Evolutionary conservation across 768 basidiomycete genomes (phyloP).

Genomic region (Paxillus involutus): DNA sequence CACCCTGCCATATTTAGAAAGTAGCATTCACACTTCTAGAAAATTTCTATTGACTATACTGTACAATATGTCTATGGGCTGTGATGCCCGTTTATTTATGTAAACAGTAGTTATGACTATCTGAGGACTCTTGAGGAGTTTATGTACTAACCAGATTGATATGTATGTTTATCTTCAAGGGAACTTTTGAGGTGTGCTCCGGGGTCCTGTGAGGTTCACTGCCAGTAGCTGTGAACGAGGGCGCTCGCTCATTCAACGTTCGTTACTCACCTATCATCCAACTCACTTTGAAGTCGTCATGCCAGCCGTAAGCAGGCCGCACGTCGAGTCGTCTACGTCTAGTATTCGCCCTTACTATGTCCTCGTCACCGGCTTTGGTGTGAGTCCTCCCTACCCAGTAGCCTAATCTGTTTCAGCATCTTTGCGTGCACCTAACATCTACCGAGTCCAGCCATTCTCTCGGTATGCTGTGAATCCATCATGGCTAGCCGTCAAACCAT

Average conservation of each 20-base stretch:
- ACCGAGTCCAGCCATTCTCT: slow-evolving; percentile 49
- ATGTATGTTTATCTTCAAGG: too few species aligned
- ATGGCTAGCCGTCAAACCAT: slow-evolving; percentile 65
- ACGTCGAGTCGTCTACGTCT: slow-evolving; percentile 14
- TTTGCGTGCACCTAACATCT: slow-evolving; percentile 17
- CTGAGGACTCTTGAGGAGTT: too few species aligned
- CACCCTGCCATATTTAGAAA: not conserved
- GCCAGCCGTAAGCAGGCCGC: slow-evolving; percentile 29
- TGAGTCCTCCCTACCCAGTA: slow-evolving; percentile 36
- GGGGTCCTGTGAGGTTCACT: too few species aligned
- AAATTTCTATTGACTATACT: too few species aligned
- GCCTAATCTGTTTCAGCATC: slow-evolving; percentile 20
- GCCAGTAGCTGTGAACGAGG: too few species aligned
- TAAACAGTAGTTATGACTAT: too few species aligned
- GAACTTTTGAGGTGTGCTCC: too few species aligned
- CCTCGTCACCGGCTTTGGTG: slow-evolving; percentile 54
- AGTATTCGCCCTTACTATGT: slow-evolving; percentile 41
- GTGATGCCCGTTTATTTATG: too few species aligned
- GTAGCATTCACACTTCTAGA: not conserved
- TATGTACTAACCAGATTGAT: too few species aligned
- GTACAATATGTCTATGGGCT: too few species aligned
- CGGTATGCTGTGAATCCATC: slow-evolving; percentile 64
- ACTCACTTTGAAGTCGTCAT: slow-evolving; percentile 16
- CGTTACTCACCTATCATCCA: not conserved
- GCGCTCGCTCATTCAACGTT: too few species aligned